Percentiles rank a stretch among this genome's conserved stretches.
phyloP scores from a whole-genome alignment of 106 monocot genomes.

The Chionographis japonica region DNA sequence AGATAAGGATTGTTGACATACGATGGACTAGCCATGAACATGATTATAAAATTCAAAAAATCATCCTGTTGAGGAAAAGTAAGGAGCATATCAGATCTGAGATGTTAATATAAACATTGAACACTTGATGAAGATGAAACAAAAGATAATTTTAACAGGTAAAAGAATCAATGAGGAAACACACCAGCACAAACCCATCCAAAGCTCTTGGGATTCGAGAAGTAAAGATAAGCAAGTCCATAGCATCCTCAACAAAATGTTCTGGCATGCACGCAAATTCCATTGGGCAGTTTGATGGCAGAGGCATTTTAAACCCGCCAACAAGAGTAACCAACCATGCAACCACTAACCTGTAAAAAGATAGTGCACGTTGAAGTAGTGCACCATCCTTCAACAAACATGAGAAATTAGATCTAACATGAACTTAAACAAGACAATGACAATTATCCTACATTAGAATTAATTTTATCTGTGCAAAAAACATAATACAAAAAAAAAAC shows the following conservation, averaged over 20 bases:
- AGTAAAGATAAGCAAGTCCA: slow-evolving; percentile 91
- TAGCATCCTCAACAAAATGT: slow-evolving; percentile 91
- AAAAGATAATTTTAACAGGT: neutral
- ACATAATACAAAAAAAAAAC: no score
- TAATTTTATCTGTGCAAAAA: neutral
- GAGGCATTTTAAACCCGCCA: slow-evolving; percentile 93
- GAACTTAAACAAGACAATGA: neutral
- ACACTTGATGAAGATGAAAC: neutral
- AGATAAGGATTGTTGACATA: slow-evolving; percentile 94
- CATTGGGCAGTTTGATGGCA: slow-evolving; percentile 81
- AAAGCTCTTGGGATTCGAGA: slow-evolving; percentile 85
- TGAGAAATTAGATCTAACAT: slow-evolving; percentile 11
- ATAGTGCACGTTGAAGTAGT: slow-evolving; percentile 82
- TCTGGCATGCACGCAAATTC: slow-evolving; percentile 96
- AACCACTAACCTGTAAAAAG: slow-evolving; percentile 87
- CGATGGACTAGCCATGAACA: slow-evolving; percentile 95
- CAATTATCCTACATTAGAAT: neutral
- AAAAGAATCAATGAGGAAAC: slow-evolving; percentile 12
- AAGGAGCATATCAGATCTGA: neutral
- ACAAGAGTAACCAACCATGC: slow-evolving; percentile 75
- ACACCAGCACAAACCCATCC: slow-evolving; percentile 70
- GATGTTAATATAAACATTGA: neutral
- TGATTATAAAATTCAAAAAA: slow-evolving; percentile 96
- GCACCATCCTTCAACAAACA: slow-evolving; percentile 64
- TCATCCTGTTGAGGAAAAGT: slow-evolving; percentile 58